Conservation (phyloP, 441 rosid species). For the Kokia cookei region DNA sequence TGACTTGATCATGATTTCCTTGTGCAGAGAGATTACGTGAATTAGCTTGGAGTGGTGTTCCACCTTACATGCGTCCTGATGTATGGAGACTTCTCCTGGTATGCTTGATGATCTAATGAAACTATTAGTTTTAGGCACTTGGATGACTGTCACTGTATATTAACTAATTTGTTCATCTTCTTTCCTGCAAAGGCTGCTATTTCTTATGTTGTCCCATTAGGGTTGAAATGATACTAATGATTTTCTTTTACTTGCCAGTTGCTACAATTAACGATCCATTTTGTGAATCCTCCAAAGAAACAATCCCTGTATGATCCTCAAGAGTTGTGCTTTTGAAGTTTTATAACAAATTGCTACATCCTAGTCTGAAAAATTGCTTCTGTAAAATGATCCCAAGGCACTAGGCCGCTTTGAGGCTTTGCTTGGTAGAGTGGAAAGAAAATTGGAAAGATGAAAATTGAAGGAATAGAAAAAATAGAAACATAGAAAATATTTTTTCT, state of each 20-base stretch:
- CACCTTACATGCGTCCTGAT: constrained; percentile 90
- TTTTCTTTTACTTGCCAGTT: neutral
- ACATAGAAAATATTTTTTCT: no score
- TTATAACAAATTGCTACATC: neutral
- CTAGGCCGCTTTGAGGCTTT: neutral
- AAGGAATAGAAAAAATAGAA: no score
- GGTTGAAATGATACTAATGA: neutral
- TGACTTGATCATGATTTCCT: neutral
- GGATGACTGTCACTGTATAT: neutral
- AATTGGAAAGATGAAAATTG: no score
- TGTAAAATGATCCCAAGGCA: neutral
- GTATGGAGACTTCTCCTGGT: constrained; percentile 98
- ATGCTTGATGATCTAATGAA: constrained; percentile 22
- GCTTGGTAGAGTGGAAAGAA: no score
- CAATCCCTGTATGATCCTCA: neutral
- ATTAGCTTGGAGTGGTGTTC: constrained; percentile 96
- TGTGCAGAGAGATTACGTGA: constrained; percentile 81
- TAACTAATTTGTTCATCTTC: neutral
- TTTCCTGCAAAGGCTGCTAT: neutral
- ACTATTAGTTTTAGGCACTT: constrained; percentile 9
- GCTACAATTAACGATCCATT: neutral
- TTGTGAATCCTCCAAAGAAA: neutral
- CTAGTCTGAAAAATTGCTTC: neutral
- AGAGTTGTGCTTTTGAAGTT: neutral
- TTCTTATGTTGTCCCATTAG: neutral